Evolutionary conservation across 1,284 basidiomycete species (phyloP), one percentile per base, ranked within the genome.

Genomic region (Pseudozyma pruni): DNA sequence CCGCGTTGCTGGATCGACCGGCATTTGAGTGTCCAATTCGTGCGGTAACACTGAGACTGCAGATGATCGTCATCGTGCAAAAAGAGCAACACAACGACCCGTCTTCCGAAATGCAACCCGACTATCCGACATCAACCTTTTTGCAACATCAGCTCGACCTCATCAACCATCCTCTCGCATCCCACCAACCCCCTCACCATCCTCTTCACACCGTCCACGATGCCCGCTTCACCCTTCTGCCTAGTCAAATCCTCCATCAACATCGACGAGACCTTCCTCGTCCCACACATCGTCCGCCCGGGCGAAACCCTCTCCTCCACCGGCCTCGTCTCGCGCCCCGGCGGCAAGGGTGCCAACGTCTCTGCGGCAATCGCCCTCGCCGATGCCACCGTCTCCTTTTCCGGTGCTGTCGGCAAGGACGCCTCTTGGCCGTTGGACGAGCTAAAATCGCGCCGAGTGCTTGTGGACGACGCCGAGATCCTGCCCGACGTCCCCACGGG

Each of bases 261-360:
- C 58, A 77, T 82, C 58, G 81, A 82, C 58, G 78, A 81, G 49
- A 76, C 72, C 0, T 81, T 81, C 56, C 54, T 57, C 33, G 77
- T 80, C 4, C 72, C 76, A 10, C 76, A 76, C 60, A 79, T 80
- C 29, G 77, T 78, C 23, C 51, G 57, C 22, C 70, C 75, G 2
- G 77, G 78, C 27, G 76, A 79, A 57, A 82, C 81, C 22, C 70
- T 82, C 38, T 75, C 75, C 8, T 81, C 80, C 8, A 52, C 67
- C 16, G 50, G 51, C 13, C 66, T 80, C 17, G 54, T 58, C 38
- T 71, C 70, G 8, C 70, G 75, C 8, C 63, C 78, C 1, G 81
- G 81, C 19, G 81, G 81, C 8, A 82, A 82, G 43, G 81, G 81
- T 4, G 78, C 77, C 42, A 82, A 82, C 33, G 77, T 80, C 20